Evolutionary conservation across 2,329 filamentous ascomycete genomes (phyloP).

Genomic region (Elsinoe batatas): DNA sequence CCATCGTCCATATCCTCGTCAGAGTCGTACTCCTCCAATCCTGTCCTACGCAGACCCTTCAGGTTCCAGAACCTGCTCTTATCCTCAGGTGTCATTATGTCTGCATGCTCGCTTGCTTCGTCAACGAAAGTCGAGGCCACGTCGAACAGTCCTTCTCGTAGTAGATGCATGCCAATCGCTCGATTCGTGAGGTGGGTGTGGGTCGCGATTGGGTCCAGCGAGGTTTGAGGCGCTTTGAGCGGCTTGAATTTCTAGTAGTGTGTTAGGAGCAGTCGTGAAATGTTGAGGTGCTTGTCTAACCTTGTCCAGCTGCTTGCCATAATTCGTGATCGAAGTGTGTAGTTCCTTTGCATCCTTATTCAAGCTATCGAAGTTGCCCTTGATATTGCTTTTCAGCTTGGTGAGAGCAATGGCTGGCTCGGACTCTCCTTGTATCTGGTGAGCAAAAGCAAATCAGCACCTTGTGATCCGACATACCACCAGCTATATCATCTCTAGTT

Average conservation of each 20-base stretch:
- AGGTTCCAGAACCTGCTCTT: slow-evolving; percentile 11
- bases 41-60: neutral
- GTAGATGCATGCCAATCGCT: slow-evolving; percentile 90
- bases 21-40: neutral
- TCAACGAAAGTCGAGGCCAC: slow-evolving; percentile 77
- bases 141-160: slow-evolving; percentile 86
- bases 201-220: slow-evolving; percentile 68
- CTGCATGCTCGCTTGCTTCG: slow-evolving; percentile 28
- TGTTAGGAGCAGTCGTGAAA: neutral
- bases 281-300: slow-evolving; percentile 33
- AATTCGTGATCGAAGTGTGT: slow-evolving; percentile 70
- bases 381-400: slow-evolving; percentile 77
- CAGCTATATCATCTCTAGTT: slow-evolving; percentile 63
- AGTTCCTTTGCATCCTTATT: slow-evolving; percentile 75
- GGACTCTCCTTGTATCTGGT: slow-evolving; percentile 52
- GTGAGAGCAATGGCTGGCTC: slow-evolving; percentile 56
- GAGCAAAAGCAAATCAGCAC: slow-evolving; percentile 13
- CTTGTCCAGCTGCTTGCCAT: slow-evolving; percentile 76
- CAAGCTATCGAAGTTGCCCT: slow-evolving; percentile 67
- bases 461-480: slow-evolving; percentile 41
- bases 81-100: neutral
- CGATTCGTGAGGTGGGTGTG: slow-evolving; percentile 75
- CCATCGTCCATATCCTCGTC: slow-evolving; percentile 14
- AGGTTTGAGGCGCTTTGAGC: slow-evolving; percentile 60
- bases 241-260: slow-evolving; percentile 53